phyloP scores from a whole-genome alignment of 2,329 filamentous ascomycete species.

The Seiridium unicorne region DNA sequence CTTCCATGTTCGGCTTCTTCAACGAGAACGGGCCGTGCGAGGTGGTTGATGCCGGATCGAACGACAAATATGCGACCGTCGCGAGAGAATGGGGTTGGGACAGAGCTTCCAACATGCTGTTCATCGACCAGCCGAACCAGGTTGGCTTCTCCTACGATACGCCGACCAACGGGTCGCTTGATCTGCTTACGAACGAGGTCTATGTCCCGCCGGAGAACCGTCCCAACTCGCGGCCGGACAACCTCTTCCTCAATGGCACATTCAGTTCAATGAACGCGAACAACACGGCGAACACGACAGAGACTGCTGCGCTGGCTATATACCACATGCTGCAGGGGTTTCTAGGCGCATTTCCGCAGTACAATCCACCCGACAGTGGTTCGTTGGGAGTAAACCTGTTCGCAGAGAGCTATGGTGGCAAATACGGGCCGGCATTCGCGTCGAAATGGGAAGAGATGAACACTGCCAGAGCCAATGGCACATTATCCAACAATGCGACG shows the following conservation, averaged over 20 bases:
- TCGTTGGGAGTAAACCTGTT: conserved; percentile 62
- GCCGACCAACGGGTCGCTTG: conserved; percentile 49
- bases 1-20: conserved; percentile 65
- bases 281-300: conserved; percentile 54
- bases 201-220: conserved; percentile 32
- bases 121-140: conserved; percentile 60
- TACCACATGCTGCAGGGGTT: conserved; percentile 68
- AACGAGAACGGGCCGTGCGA: conserved; percentile 19
- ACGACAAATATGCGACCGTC: conserved; percentile 50
- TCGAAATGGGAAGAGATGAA: conserved; percentile 62
- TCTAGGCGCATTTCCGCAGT: conserved; percentile 56
- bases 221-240: conserved; percentile 19
- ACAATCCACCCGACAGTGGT: conserved; percentile 43
- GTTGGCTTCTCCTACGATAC: conserved; percentile 68
- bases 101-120: conserved; percentile 49
- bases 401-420: conserved; percentile 68
- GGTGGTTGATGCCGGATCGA: conserved; percentile 30
- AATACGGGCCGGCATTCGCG: conserved; percentile 67
- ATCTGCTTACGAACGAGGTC: conserved; percentile 40
- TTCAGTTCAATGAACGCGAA: conserved; percentile 54
- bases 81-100: conserved; percentile 67
- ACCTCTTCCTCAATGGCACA: conserved; percentile 31
- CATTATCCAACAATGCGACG: conserved; percentile 31
- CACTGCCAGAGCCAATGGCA: conserved; percentile 46
- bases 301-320: conserved; percentile 54